Conservation (phyloP, 2,329 filamentous ascomycete species). For the Ophiognomonia clavigignenti-juglandacearum region DNA sequence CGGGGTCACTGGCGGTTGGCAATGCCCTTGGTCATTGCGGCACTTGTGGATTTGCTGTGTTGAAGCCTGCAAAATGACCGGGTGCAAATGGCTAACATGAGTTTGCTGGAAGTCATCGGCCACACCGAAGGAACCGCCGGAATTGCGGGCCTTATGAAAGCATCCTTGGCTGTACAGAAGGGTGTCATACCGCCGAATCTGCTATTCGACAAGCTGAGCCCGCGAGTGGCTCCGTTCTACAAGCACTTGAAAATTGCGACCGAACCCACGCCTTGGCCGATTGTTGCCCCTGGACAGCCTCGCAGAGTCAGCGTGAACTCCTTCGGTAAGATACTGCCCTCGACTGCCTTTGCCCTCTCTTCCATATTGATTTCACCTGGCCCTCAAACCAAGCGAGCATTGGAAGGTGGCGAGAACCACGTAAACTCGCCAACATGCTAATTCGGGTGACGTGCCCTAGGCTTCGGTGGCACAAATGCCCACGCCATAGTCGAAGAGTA, state of each 20-base stretch:
- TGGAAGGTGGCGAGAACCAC: background rate
- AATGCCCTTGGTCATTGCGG: too few species aligned
- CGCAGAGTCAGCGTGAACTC: slow-evolving; percentile 8
- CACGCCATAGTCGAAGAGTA: slow-evolving; percentile 4
- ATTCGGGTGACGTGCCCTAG: too few species aligned
- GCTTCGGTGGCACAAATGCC: slow-evolving; percentile 10
- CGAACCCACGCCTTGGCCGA: slow-evolving; percentile 35
- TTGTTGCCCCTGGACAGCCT: background rate
- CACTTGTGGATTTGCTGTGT: too few species aligned
- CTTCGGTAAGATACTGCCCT: background rate
- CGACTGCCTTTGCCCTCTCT: background rate
- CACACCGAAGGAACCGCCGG: slow-evolving; percentile 24
- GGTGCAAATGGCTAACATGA: too few species aligned
- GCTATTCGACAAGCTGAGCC: slow-evolving; percentile 21
- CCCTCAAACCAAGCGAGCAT: too few species aligned
- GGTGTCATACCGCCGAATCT: slow-evolving; percentile 21
- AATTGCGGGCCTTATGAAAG: slow-evolving; percentile 21
- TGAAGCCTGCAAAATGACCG: too few species aligned
- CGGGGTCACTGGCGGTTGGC: too few species aligned
- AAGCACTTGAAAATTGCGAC: slow-evolving; percentile 23
- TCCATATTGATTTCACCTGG: background rate
- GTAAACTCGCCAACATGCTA: background rate
- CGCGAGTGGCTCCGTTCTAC: slow-evolving; percentile 1
- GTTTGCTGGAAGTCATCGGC: too few species aligned
- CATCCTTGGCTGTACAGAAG: slow-evolving; percentile 21